Conservation (phyloP, 768 basidiomycete genomes). For the Xerocomellus amylosporus region DNA sequence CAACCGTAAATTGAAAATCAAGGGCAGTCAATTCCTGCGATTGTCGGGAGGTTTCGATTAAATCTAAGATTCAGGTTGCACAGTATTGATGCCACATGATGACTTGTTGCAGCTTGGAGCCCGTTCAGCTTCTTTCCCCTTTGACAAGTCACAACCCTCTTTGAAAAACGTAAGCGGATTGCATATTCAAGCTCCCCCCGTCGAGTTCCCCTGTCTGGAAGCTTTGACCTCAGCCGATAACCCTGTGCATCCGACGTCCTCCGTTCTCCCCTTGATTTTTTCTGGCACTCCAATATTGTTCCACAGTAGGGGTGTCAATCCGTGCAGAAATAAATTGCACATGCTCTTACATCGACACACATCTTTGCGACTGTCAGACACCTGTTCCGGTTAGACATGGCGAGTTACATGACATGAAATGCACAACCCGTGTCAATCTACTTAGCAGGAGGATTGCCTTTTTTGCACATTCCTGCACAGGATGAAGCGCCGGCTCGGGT, state of each 20-base stretch:
- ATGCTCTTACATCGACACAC: background rate
- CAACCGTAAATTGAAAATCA: background rate
- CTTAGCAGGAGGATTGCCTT: conserved; percentile 1
- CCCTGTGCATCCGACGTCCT: conserved; percentile 1
- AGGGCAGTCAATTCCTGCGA: conserved; percentile 12
- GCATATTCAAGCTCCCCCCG: background rate
- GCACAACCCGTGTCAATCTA: background rate
- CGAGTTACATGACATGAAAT: conserved; percentile 5
- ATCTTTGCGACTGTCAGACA: background rate
- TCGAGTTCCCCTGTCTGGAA: background rate
- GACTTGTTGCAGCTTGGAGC: background rate
- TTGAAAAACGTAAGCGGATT: conserved; percentile 6
- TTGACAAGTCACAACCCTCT: conserved; percentile 1
- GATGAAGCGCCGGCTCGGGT: background rate
- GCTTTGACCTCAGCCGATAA: background rate
- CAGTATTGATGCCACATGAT: background rate
- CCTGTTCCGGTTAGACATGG: background rate
- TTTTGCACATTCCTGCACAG: conserved; percentile 2
- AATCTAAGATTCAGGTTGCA: conserved; percentile 15
- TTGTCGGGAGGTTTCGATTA: conserved; percentile 1
- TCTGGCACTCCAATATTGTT: background rate
- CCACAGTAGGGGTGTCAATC: background rate
- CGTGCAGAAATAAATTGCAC: background rate
- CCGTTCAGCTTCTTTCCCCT: conserved; percentile 1
- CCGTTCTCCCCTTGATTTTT: background rate